These are phyloP conservation scores for Tulasnella sp. DNA, from an alignment of 768 basidiomycete species.

Conservation along the genomic window DNA sequence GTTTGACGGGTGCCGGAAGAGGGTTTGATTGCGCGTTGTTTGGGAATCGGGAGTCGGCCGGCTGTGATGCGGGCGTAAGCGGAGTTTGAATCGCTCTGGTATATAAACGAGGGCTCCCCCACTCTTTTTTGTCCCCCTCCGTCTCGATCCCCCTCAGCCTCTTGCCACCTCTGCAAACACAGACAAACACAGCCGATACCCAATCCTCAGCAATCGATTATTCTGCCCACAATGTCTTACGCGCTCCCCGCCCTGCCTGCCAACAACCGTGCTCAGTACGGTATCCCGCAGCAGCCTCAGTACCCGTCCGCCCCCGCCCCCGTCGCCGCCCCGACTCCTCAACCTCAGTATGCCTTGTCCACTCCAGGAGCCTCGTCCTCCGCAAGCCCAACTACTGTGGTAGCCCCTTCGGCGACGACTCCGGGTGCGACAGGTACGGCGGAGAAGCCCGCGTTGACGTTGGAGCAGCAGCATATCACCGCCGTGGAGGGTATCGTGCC, in stretches of 20 bases:
- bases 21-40: neutral
- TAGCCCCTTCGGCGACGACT: neutral
- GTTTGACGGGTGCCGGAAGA: neutral
- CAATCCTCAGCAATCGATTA: neutral
- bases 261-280: neutral
- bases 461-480: conserved; percentile 86
- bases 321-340: too few relatives aligned
- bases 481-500: conserved; percentile 97
- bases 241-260: conserved; percentile 10
- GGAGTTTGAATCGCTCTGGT: conserved; percentile 5
- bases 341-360: conserved; percentile 10
- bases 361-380: conserved; percentile 11
- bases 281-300: conserved; percentile 3
- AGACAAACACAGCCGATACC: too few relatives aligned
- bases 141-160: neutral
- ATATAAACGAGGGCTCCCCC: conserved; percentile 1
- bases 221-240: conserved; percentile 7
- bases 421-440: conserved; percentile 5
- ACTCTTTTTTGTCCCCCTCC: conserved; percentile 1
- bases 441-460: conserved; percentile 16
- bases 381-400: conserved; percentile 11
- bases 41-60: too few relatives aligned
- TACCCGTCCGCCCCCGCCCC: too few relatives aligned
- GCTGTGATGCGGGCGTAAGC: too few relatives aligned
- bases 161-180: conserved; percentile 10